Evolutionary conservation across 495 filamentous ascomycete genomes (phyloP), one percentile per base, ranked within the genome.

Genomic region (Penicillium pancosmium): DNA sequence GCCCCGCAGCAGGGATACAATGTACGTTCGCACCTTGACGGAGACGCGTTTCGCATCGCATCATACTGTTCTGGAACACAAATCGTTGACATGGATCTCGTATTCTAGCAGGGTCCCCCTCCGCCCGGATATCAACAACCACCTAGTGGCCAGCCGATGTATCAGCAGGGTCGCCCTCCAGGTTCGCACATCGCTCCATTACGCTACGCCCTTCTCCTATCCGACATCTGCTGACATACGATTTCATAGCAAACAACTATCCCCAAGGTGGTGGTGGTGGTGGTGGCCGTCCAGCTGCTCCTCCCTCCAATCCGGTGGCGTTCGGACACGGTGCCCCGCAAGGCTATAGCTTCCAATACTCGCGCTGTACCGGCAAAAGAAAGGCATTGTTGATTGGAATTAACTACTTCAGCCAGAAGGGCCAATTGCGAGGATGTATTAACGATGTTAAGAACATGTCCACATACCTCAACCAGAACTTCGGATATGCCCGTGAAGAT

Each of bases 401-500:
- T 80, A 98, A 98, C 77, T 98, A 98, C 74, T 97, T 97, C 64
- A 85, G 88, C 46, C 94, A 98, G 71, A 85, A 89, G 54, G 93
- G 93, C 54, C 91, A 98, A 78, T 79, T 98, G 44, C 77, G 92
- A 50, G 94, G 94, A 52, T 98, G 94, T 71, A 98, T 98, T 79
- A 98, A 98, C 71, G 94, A 98, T 71, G 95, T 97, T 41, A 90
- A 93, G 77, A 98, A 98, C 71, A 95, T 98, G 94, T 95, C 91
- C 23, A 80, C 82, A 53, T 98, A 96, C 66, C 80, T 98, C 50
- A 91, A 93, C 68, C 86, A 93, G 67, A 87, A 91, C 63, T 98
- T 95, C 68, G 89, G 90, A 34, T 98, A 98, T 72, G 90, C 91
- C 68, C 83, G 94, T 46, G 94, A 98, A 69, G 93, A 98, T 72